Evolutionary conservation across 2,329 filamentous ascomycete species (phyloP).

Genomic region (Berkeleyomyces basicola): DNA sequence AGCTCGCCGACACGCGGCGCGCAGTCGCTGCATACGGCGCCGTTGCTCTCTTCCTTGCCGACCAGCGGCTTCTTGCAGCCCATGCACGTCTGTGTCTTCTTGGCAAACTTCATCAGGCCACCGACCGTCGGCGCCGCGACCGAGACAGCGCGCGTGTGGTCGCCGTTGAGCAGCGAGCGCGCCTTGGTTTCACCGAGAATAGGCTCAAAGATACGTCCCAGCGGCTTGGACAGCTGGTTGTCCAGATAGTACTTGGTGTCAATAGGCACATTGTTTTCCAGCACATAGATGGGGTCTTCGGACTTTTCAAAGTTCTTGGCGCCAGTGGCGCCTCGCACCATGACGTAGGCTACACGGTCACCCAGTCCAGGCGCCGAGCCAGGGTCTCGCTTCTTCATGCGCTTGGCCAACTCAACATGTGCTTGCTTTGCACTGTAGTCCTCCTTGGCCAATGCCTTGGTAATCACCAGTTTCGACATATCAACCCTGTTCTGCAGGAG

Average conservation of each 20-base stretch:
- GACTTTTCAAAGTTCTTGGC: constrained; percentile 95
- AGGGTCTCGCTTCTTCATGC: constrained; percentile 93
- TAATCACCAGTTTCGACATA: constrained; percentile 98
- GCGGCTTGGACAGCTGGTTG: constrained; percentile 90
- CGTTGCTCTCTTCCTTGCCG: constrained; percentile 59
- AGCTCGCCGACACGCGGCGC: constrained; percentile 74
- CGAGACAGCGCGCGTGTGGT: constrained; percentile 86
- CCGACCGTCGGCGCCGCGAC: constrained; percentile 83
- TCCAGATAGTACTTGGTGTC: constrained; percentile 98
- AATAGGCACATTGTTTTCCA: constrained; percentile 95
- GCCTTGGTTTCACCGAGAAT: constrained; percentile 91
- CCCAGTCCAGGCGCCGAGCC: constrained; percentile 85
- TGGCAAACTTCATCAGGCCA: constrained; percentile 94
- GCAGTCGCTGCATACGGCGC: constrained; percentile 80
- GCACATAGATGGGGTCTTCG: constrained; percentile 90
- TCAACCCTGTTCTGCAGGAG: constrained; percentile 94
- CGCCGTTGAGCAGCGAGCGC: constrained; percentile 69
- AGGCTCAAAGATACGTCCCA: constrained; percentile 91
- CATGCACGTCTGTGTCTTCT: constrained; percentile 97
- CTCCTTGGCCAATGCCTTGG: constrained; percentile 83
- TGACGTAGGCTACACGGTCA: constrained; percentile 95
- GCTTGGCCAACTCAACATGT: constrained; percentile 84
- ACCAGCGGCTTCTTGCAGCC: constrained; percentile 94
- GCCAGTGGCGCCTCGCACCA: constrained; percentile 77
- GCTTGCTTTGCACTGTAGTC: constrained; percentile 78